Base-by-base conservation (phyloP, 257 asterid genomes). In the Gynochthodes officinalis region DNA sequence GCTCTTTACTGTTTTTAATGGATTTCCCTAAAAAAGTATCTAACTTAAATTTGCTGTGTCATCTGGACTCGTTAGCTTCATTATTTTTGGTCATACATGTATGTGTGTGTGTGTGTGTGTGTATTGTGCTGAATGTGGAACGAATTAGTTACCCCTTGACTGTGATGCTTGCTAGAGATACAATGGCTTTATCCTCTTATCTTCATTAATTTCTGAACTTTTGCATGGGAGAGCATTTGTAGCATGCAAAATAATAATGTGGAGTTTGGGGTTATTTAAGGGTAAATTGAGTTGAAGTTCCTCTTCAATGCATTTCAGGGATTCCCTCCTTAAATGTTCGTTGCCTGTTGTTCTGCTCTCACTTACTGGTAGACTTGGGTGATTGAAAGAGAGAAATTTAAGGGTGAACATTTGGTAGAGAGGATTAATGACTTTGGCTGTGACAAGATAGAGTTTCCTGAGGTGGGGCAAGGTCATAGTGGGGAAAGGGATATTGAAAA, bases 261-360 rank as follows among this genome's bases (percentile, higher is more conserved):
- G 9, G 50, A 40, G 21, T n/a, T 6, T 32, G 60, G 52, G 44
- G 28, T 15, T 1, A 35, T 28, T 53, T 37, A 21, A 44, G 71
- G 68, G 53, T 58, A 68, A 67, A 44, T 68, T 55, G 64, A 74
- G 39, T 57, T 57, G 49, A 57, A 66, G 53, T 53, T 49, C 12
- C 33, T 42, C 40, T 57, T 58, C 73, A 42, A 54, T 66, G 43
- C 28, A 28, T 39, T 57, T 46, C 59, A 72, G 70, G n/a, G 63
- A 15, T 23, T 35, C 23, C 4, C 37, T 68, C 46, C 48, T 50
- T 57, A 21, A 54, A 67, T 33, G 58, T 30, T 23, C 43, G 39
- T 58, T 46, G 76, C 50, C 64, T 33, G 69, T 44, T 32, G 21
- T 57, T 57, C 74, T 74, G 59, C 58, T 75, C n/a, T 67, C 53